A percentile compares a stretch with the other conserved stretches of the same genome.
These are phyloP conservation scores for Orychophragmus violaceus DNA, from an alignment of 345 rosid genomes.

Conservation along the genomic window DNA sequence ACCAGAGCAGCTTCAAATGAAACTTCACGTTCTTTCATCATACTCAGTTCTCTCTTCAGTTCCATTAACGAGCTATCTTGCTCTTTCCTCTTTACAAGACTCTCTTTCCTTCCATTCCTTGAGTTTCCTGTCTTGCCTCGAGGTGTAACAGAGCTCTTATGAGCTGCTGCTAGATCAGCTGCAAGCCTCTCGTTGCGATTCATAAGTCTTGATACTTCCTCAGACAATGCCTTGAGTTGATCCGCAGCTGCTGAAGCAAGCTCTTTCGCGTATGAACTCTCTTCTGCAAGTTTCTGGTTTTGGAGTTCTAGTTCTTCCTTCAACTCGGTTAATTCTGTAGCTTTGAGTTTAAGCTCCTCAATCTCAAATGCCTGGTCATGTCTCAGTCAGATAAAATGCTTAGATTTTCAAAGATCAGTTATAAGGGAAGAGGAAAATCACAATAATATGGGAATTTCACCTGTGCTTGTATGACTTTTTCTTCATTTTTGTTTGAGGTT, in stretches of 20 bases:
- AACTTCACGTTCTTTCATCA: conserved; percentile 63
- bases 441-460: conserved; percentile 16
- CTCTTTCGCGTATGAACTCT: conserved; percentile 90
- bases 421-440: background rate
- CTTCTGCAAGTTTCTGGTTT: conserved; percentile 80
- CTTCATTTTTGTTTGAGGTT: conserved; percentile 5
- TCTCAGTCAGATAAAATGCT: conserved; percentile 10
- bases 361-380: conserved; percentile 54
- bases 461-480: conserved; percentile 20
- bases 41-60: conserved; percentile 66
- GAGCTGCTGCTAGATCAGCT: conserved; percentile 49
- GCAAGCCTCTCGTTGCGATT: conserved; percentile 65
- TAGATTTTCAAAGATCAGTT: background rate
- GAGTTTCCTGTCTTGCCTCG: conserved; percentile 36
- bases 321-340: conserved; percentile 41
- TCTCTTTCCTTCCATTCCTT: conserved; percentile 47
- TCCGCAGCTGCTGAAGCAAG: conserved; percentile 97
- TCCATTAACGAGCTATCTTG: conserved; percentile 51
- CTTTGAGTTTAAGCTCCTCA: conserved; percentile 64
- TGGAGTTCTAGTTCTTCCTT: conserved; percentile 58
- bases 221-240: conserved; percentile 95
- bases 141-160: conserved; percentile 46
- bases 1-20: conserved; percentile 60
- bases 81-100: conserved; percentile 49
- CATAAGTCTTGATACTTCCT: conserved; percentile 92